Evolutionary conservation across 2,329 filamentous ascomycete genomes (phyloP).

Genomic region (Penicillium fuscoglaucum): DNA sequence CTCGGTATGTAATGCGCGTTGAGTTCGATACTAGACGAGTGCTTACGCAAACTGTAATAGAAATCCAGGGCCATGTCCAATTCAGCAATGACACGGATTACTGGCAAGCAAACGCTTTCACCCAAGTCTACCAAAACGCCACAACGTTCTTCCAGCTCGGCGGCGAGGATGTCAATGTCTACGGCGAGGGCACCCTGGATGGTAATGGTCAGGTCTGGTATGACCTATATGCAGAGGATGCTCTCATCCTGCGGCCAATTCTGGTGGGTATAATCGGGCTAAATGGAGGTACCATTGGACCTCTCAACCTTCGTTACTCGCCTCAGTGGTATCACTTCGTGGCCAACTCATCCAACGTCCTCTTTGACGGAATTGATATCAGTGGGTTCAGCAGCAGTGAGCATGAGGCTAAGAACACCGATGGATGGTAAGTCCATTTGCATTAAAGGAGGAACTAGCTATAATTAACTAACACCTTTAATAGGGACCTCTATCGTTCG

Average conservation of each 20-base stretch:
- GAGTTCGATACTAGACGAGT: neutral
- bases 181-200: slow-evolving; percentile 63
- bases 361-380: slow-evolving; percentile 65
- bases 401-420: slow-evolving; percentile 64
- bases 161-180: slow-evolving; percentile 66
- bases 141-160: slow-evolving; percentile 68
- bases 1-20: slow-evolving; percentile 46
- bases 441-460: neutral
- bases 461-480: neutral
- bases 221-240: slow-evolving; percentile 59
- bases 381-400: slow-evolving; percentile 54
- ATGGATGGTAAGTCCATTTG: slow-evolving; percentile 49
- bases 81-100: slow-evolving; percentile 69
- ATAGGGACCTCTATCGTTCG: slow-evolving; percentile 53
- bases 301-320: slow-evolving; percentile 62
- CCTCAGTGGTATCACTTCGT: slow-evolving; percentile 66
- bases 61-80: slow-evolving; percentile 59
- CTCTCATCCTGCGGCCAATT: slow-evolving; percentile 60
- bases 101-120: slow-evolving; percentile 66
- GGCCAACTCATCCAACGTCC: slow-evolving; percentile 63
- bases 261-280: slow-evolving; percentile 60
- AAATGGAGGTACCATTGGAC: slow-evolving; percentile 58
- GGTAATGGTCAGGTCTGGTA: slow-evolving; percentile 68
- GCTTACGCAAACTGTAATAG: slow-evolving; percentile 32
- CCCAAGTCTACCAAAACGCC: slow-evolving; percentile 65